Evolutionary conservation across 192 early-diverging fungal genomes (phyloP).

Genomic region (Gryganskiella cystojenkinii): DNA sequence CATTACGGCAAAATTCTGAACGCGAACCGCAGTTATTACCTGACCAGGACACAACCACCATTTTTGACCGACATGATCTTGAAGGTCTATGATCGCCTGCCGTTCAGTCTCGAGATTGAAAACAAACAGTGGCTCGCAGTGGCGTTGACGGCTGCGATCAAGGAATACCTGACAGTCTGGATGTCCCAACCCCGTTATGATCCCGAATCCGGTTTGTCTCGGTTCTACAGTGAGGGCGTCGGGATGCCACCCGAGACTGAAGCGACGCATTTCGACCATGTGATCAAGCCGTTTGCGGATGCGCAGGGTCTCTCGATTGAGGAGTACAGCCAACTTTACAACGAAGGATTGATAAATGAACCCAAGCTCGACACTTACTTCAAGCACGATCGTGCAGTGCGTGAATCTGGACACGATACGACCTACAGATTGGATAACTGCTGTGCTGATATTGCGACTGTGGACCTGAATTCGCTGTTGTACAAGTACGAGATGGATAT

Average conservation of each 20-base stretch:
- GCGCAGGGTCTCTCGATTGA: conserved; percentile 68
- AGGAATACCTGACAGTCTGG: conserved; percentile 95
- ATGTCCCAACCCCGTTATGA: conserved; percentile 82
- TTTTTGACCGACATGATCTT: conserved; percentile 96
- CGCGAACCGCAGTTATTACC: conserved; percentile 96
- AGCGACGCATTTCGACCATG: conserved; percentile 86
- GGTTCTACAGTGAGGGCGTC: conserved; percentile 87
- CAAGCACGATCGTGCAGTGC: conserved; percentile 95
- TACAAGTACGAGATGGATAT: conserved; percentile 97
- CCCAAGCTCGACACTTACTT: conserved; percentile 94
- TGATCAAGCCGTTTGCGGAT: conserved; percentile 81
- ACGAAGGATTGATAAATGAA: conserved; percentile 70
- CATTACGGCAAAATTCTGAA: conserved; percentile 99
- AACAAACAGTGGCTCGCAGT: conserved; percentile 78
- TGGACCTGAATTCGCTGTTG: conserved; percentile 92
- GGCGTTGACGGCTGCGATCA: conserved; percentile 78
- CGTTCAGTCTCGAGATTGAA: conserved; percentile 46
- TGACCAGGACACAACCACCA: conserved; percentile 96
- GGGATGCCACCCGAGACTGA: conserved; percentile 99
- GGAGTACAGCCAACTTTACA: conserved; percentile 82
- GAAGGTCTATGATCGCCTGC: conserved; percentile 71
- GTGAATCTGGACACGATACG: conserved; percentile 96
- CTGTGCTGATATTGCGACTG: conserved; percentile 90
- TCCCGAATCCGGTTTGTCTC: conserved; percentile 74
- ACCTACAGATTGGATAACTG: conserved; percentile 91